Conservation (phyloP, 2,329 filamentous ascomycete genomes). For the Teratosphaeria gauchensis region DNA sequence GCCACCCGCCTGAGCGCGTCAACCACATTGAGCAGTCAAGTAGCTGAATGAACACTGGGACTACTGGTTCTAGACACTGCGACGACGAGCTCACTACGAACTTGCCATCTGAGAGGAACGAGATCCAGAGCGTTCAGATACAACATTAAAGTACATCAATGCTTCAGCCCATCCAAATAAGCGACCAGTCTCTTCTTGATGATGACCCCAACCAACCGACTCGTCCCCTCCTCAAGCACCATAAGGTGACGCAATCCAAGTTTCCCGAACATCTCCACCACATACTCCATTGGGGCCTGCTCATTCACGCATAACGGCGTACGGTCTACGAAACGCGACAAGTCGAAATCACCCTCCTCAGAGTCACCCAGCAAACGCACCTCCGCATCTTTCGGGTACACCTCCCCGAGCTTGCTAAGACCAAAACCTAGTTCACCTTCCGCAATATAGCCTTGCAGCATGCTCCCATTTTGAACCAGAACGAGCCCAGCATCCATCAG, state of each 20-base stretch:
- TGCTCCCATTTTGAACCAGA: slow-evolving; percentile 39
- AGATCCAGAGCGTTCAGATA: not conserved
- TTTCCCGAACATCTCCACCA: slow-evolving; percentile 51
- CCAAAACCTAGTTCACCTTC: slow-evolving; percentile 46
- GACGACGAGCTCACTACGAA: not conserved
- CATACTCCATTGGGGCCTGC: slow-evolving; percentile 48
- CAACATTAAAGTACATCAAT: not conserved
- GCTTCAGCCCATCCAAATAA: slow-evolving; percentile 34
- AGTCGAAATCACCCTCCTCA: slow-evolving; percentile 31
- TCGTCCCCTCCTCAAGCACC: slow-evolving; percentile 43
- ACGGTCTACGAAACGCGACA: slow-evolving; percentile 44
- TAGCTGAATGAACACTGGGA: no score
- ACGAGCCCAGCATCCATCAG: slow-evolving; percentile 51
- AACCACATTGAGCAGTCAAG: no score
- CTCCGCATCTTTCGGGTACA: slow-evolving; percentile 25
- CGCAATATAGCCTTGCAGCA: slow-evolving; percentile 47
- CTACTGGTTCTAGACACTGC: no score
- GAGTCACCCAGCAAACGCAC: slow-evolving; percentile 32
- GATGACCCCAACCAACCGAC: slow-evolving; percentile 43
- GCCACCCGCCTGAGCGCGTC: no score
- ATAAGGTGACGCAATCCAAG: slow-evolving; percentile 46
- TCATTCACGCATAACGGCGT: slow-evolving; percentile 43
- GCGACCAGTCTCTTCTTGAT: slow-evolving; percentile 50
- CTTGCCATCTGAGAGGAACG: not conserved
- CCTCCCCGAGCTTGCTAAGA: slow-evolving; percentile 28